phyloP scores from a whole-genome alignment of 495 filamentous ascomycete genomes.

The Xylona heveae region DNA sequence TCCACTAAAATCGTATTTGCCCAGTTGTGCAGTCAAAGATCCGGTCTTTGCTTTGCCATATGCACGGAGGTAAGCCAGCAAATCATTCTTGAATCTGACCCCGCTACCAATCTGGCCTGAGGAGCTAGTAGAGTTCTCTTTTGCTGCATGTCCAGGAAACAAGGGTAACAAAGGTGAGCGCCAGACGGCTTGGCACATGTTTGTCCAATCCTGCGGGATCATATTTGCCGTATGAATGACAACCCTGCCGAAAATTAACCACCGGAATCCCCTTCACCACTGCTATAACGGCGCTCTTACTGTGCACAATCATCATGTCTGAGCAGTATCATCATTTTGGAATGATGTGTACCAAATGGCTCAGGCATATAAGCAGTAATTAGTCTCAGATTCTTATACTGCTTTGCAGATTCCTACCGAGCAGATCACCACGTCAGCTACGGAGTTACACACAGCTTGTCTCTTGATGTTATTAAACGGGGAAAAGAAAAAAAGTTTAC shows the following conservation, averaged over 20 bases:
- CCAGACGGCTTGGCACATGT: constrained; percentile 79
- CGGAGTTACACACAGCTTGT: constrained; percentile 3
- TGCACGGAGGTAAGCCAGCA: constrained; percentile 47
- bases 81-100: constrained; percentile 48
- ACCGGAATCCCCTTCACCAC: no score
- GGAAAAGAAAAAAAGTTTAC: constrained; percentile 20
- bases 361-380: constrained; percentile 69
- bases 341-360: constrained; percentile 71
- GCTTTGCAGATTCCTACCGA: constrained; percentile 32
- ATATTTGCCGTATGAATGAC: constrained; percentile 84
- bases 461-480: not conserved
- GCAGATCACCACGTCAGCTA: constrained; percentile 2
- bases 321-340: constrained; percentile 71
- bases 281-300: no score
- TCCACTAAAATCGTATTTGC: constrained; percentile 43
- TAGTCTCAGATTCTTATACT: constrained; percentile 44
- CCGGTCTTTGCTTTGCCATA: constrained; percentile 38
- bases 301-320: constrained; percentile 58
- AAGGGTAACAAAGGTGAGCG: constrained; percentile 50
- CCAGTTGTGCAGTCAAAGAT: constrained; percentile 31
- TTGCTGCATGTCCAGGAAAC: constrained; percentile 1
- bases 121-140: constrained; percentile 4
- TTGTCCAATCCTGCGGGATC: constrained; percentile 66
- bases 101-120: constrained; percentile 31
- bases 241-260: constrained; percentile 19